phyloP scores from a whole-genome alignment of 805 yeast species.

The Metschnikowia shivogae region DNA sequence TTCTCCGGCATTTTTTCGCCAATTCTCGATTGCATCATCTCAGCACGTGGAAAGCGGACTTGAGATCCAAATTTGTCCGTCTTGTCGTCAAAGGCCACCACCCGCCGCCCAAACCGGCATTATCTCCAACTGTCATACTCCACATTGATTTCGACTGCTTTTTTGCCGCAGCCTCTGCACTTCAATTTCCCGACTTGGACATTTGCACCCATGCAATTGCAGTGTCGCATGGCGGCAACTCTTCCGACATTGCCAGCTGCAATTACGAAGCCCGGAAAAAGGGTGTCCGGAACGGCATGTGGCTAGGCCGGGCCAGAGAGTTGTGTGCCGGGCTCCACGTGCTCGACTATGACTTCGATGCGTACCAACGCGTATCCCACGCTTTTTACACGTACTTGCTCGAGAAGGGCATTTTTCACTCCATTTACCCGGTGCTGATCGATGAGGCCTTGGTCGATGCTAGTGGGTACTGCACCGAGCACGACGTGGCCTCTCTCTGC shows the following conservation, averaged over 20 bases:
- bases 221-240: slow-evolving; percentile 57
- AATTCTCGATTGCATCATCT: slow-evolving; percentile 86
- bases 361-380: slow-evolving; percentile 63
- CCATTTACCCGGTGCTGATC: slow-evolving; percentile 76
- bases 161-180: slow-evolving; percentile 80
- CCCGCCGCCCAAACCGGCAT: neutral
- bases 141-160: slow-evolving; percentile 95
- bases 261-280: slow-evolving; percentile 78
- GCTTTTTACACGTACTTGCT: slow-evolving; percentile 59
- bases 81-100: slow-evolving; percentile 31
- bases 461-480: slow-evolving; percentile 25
- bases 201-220: slow-evolving; percentile 50
- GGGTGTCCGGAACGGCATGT: slow-evolving; percentile 88
- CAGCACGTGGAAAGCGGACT: slow-evolving; percentile 78
- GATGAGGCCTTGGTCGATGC: slow-evolving; percentile 88
- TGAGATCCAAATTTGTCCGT: slow-evolving; percentile 57
- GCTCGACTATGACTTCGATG: slow-evolving; percentile 69
- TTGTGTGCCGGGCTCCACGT: slow-evolving; percentile 64
- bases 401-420: slow-evolving; percentile 39
- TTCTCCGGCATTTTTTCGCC: slow-evolving; percentile 65
- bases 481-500: slow-evolving; percentile 20
- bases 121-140: slow-evolving; percentile 39
- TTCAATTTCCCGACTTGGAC: slow-evolving; percentile 50
- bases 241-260: slow-evolving; percentile 87
- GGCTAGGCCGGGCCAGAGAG: slow-evolving; percentile 65